Evolutionary conservation across 306 rosid genomes (phyloP), one percentile per base, ranked within the genome.

Genomic region (Fragaria nilgerrensis): DNA sequence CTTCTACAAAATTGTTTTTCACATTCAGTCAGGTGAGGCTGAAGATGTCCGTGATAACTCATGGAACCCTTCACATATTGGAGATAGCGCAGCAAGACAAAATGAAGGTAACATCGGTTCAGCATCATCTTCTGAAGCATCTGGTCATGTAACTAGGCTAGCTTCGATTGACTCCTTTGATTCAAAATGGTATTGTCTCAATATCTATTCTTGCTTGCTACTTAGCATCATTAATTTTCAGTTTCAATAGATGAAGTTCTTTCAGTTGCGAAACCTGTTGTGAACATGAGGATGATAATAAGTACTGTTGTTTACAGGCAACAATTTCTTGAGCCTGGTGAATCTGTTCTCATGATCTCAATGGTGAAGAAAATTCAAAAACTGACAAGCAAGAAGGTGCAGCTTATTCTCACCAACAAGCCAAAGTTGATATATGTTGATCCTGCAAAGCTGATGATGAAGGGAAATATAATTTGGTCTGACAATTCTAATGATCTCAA

Each of bases 111-210:
- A 71, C 65, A 11, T 65, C 66, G 83, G 85, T 71, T 85, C 95
- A 71, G 37, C 95, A 71, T 87, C 97, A 32, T 84, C 96, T 72
- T 84, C 91, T 0, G 97, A 96, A 4, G 87, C 89, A 77, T 74
- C 86, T 72, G 81, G 83, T 61, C 87, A 85, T 72, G 73, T 93
- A 65, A 89, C 96, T 71, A 89, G 98, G 80, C 96, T 96, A n/a
- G 99, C 99, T 74, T 96, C 99, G 45, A 96, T 96, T 29, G 99
- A 96, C 82, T 96, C 99, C 75, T 96, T 96, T 27, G 99, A 96
- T 86, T 96, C 99, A 62, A 96, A 91, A 83, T 96, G 99, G 99
- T 96, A 90, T 81, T 23, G n/a, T 5, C 74, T 58, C 64, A n/a
- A 68, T 17, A 64, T 23, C 29, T 63, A 34, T n/a, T n/a, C n/a